phyloP scores from a whole-genome alignment of 768 basidiomycete species.

The Hericium rajendrae region DNA sequence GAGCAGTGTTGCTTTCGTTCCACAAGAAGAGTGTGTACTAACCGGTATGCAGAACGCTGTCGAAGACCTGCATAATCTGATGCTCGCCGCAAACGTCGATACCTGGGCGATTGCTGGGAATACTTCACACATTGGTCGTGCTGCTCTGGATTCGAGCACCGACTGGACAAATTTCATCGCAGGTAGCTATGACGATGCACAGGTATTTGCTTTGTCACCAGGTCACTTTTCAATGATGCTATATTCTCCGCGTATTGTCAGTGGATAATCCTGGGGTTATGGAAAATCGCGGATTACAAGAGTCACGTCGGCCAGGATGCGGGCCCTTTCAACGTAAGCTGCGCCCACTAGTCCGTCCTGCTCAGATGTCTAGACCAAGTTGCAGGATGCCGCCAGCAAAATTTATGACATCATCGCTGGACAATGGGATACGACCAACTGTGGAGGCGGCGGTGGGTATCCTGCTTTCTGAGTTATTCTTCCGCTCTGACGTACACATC shows the following conservation, averaged over 20 bases:
- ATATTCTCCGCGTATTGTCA: slow-evolving; percentile 12
- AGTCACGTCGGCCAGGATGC: too few species aligned
- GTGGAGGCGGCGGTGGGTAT: slow-evolving; percentile 39
- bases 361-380: too few species aligned
- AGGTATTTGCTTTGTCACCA: slow-evolving; percentile 28
- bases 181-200: slow-evolving; percentile 46
- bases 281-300: slow-evolving; percentile 49
- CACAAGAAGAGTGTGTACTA: background rate
- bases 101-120: slow-evolving; percentile 32
- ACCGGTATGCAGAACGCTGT: slow-evolving; percentile 34
- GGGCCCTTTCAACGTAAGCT: too few species aligned
- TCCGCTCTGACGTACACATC: too few species aligned
- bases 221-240: too few species aligned
- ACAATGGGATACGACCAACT: slow-evolving; percentile 37
- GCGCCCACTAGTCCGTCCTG: too few species aligned
- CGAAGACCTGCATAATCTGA: slow-evolving; percentile 49
- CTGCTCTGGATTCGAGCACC: slow-evolving; percentile 29
- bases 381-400: slow-evolving; percentile 35
- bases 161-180: slow-evolving; percentile 35
- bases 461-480: background rate
- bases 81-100: slow-evolving; percentile 38
- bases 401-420: slow-evolving; percentile 44
- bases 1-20: slow-evolving; percentile 8
- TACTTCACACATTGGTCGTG: slow-evolving; percentile 34
- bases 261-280: slow-evolving; percentile 49